Evolutionary conservation across 2,329 filamentous ascomycete genomes (phyloP).

Genomic region (Mycosphaerelloides madeirae): DNA sequence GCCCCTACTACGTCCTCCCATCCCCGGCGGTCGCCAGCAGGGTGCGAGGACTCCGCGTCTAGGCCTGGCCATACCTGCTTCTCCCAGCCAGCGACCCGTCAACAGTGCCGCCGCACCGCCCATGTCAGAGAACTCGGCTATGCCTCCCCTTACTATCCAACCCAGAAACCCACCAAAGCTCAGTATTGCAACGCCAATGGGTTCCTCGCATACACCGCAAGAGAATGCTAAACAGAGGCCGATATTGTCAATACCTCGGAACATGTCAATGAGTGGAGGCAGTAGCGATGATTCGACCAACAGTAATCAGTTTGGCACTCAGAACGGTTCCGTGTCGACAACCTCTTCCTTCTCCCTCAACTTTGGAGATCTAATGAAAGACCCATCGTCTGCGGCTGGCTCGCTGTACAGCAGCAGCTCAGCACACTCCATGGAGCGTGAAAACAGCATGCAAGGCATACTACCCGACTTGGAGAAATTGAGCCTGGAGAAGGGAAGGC

Average conservation of each 20-base stretch:
- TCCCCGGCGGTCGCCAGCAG: slow-evolving; percentile 58
- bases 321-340: slow-evolving; percentile 77
- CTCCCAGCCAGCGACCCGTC: slow-evolving; percentile 74
- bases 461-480: slow-evolving; percentile 75
- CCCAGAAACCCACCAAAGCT: slow-evolving; percentile 71
- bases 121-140: slow-evolving; percentile 31
- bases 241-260: slow-evolving; percentile 51
- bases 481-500: slow-evolving; percentile 74
- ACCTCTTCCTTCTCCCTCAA: slow-evolving; percentile 84
- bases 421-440: slow-evolving; percentile 64
- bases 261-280: slow-evolving; percentile 63
- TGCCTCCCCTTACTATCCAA: slow-evolving; percentile 34
- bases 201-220: slow-evolving; percentile 67
- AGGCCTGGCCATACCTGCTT: slow-evolving; percentile 84
- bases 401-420: slow-evolving; percentile 57
- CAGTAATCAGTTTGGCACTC: slow-evolving; percentile 78
- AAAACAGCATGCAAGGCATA: slow-evolving; percentile 72
- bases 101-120: slow-evolving; percentile 36
- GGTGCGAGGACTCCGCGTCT: slow-evolving; percentile 59
- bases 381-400: slow-evolving; percentile 83
- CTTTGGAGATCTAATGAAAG: slow-evolving; percentile 70
- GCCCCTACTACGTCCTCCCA: slow-evolving; percentile 76
- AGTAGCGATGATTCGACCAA: slow-evolving; percentile 69
- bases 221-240: slow-evolving; percentile 44
- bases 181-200: slow-evolving; percentile 83